phyloP scores from a whole-genome alignment of 306 rosid genomes.

The Quillaja saponaria region DNA sequence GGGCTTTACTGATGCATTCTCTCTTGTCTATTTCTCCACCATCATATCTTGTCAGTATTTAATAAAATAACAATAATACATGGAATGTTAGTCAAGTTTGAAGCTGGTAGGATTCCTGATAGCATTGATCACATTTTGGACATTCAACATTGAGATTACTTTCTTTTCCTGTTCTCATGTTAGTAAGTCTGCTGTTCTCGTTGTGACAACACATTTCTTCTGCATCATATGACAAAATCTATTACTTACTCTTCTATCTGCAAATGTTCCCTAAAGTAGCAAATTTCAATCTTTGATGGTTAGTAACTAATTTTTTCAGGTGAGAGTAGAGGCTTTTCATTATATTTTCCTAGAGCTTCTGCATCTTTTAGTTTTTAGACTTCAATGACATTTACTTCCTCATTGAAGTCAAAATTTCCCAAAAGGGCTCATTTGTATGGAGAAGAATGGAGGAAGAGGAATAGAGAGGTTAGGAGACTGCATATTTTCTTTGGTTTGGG shows the following conservation, averaged over 20 bases:
- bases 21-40: no score
- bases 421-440: not conserved
- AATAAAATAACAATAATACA: no score
- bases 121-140: not conserved
- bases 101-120: not conserved
- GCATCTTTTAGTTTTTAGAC: not conserved
- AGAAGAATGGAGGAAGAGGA: no score
- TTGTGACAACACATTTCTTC: not conserved
- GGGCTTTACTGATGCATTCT: not conserved
- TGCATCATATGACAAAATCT: not conserved
- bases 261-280: constrained; percentile 23
- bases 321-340: not conserved
- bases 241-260: not conserved
- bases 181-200: not conserved
- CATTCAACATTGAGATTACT: not conserved
- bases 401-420: not conserved
- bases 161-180: constrained; percentile 13
- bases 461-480: no score
- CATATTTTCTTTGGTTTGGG: no score
- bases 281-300: constrained; percentile 2
- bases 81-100: not conserved
- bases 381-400: not conserved
- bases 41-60: no score
- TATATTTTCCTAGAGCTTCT: not conserved
- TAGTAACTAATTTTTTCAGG: constrained; percentile 1